Conservation (phyloP, 495 filamentous ascomycete genomes). For the Aspergillus sclerotioniger region DNA sequence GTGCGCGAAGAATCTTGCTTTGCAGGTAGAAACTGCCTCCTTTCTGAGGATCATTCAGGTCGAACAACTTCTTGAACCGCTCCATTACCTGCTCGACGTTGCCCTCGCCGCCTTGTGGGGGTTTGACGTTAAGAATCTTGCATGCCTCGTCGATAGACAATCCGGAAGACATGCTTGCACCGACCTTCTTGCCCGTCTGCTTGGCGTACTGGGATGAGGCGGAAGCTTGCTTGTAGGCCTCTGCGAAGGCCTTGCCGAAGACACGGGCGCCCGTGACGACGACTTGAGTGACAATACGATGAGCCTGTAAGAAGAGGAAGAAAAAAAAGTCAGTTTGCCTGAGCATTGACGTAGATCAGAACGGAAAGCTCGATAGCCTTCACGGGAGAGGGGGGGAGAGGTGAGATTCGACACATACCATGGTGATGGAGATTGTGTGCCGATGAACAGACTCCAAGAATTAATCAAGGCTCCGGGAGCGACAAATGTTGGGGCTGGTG, state of each 20-base stretch:
- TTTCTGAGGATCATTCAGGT: constrained; percentile 88
- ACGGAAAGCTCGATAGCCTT: background rate
- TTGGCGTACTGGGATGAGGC: constrained; percentile 76
- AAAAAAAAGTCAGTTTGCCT: background rate
- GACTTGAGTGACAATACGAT: constrained; percentile 91
- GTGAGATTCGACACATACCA: constrained; percentile 14
- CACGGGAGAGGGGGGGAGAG: background rate
- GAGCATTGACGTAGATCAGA: background rate
- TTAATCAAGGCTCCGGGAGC: background rate
- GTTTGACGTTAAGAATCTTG: constrained; percentile 95
- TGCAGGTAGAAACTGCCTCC: constrained; percentile 97
- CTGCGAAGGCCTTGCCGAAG: constrained; percentile 85
- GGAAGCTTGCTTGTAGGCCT: constrained; percentile 88
- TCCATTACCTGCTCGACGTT: constrained; percentile 75
- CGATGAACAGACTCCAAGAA: background rate
- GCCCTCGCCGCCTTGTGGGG: constrained; percentile 71
- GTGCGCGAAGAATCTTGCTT: constrained; percentile 88
- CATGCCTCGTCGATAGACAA: constrained; percentile 94
- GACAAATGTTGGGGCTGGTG: background rate
- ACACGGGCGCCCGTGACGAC: constrained; percentile 86
- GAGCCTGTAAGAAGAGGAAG: constrained; percentile 58
- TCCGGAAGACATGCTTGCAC: constrained; percentile 55
- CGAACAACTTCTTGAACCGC: constrained; percentile 93
- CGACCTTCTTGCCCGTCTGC: constrained; percentile 24
- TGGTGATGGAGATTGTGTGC: constrained; percentile 5